Conservation (phyloP, 2,329 filamentous ascomycete genomes). For the Cryphonectria carpinicola region DNA sequence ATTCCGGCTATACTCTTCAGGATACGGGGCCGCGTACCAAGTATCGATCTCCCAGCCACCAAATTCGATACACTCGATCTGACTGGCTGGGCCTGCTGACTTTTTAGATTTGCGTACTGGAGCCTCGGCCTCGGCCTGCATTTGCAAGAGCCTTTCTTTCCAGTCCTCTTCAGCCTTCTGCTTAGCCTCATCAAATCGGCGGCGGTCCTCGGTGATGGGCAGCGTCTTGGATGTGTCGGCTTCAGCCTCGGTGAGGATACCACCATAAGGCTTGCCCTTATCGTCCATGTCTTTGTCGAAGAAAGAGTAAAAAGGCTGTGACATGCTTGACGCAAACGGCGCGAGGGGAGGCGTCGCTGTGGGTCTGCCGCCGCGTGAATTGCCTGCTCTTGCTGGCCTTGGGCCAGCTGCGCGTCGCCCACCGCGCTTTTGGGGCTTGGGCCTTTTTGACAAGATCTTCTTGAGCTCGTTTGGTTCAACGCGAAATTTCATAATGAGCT, state of each 20-base stretch:
- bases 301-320: slow-evolving; percentile 84
- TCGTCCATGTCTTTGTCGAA: slow-evolving; percentile 90
- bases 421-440: slow-evolving; percentile 51
- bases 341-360: slow-evolving; percentile 43
- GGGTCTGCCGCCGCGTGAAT: slow-evolving; percentile 40
- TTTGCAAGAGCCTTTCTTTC: slow-evolving; percentile 65
- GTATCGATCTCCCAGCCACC: slow-evolving; percentile 98
- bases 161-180: slow-evolving; percentile 91
- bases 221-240: slow-evolving; percentile 90
- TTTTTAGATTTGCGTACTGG: slow-evolving; percentile 72
- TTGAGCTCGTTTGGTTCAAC: slow-evolving; percentile 62
- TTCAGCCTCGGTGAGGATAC: slow-evolving; percentile 85
- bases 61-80: slow-evolving; percentile 99
- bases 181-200: slow-evolving; percentile 86
- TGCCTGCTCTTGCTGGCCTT: slow-evolving; percentile 39
- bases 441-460: slow-evolving; percentile 61
- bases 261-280: slow-evolving; percentile 93
- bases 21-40: slow-evolving; percentile 98
- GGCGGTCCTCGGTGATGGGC: slow-evolving; percentile 77
- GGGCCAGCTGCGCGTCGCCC: slow-evolving; percentile 48
- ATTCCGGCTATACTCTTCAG: slow-evolving; percentile 97
- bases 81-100: slow-evolving; percentile 82
- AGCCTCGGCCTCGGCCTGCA: slow-evolving; percentile 67
- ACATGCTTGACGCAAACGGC: slow-evolving; percentile 45
- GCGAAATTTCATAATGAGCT: slow-evolving; percentile 61